Evolutionary conservation across 352 stramenopile species (phyloP).

Genomic region (Phytopythium litorale): DNA sequence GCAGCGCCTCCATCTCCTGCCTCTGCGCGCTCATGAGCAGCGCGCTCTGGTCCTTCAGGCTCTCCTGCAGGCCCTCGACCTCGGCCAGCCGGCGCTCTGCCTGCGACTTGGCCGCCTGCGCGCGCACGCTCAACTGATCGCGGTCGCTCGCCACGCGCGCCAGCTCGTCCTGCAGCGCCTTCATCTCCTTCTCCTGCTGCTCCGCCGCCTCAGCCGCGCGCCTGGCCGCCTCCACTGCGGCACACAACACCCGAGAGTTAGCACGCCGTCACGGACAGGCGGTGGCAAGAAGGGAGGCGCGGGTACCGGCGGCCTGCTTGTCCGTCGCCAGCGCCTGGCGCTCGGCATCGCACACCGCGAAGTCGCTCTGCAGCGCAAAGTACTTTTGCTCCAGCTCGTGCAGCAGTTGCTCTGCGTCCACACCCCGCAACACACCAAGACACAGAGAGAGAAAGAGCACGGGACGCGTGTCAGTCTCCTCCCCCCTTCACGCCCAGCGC

Average conservation of each 20-base stretch:
- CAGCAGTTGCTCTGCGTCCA: conserved; percentile 62
- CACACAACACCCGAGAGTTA: not conserved
- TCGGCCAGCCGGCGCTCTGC: conserved; percentile 60
- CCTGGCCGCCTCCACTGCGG: conserved; percentile 26
- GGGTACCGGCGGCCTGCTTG: conserved; percentile 38
- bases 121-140: conserved; percentile 48
- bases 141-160: conserved; percentile 40
- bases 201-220: conserved; percentile 17
- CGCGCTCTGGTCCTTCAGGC: conserved; percentile 49
- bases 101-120: conserved; percentile 40
- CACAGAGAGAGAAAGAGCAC: not conserved
- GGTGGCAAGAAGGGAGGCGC: not conserved
- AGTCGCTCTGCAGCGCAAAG: conserved; percentile 51
- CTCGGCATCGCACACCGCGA: conserved; percentile 53
- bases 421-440: not conserved
- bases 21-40: conserved; percentile 51
- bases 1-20: conserved; percentile 60
- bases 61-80: conserved; percentile 55
- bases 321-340: conserved; percentile 38
- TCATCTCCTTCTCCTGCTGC: conserved; percentile 23
- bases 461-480: not conserved
- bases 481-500: not conserved
- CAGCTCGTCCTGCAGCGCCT: conserved; percentile 37
- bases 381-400: conserved; percentile 80
- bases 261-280: not conserved